Conservation (phyloP, 139 green algal genomes). For the Diplosphaera chodatii region DNA sequence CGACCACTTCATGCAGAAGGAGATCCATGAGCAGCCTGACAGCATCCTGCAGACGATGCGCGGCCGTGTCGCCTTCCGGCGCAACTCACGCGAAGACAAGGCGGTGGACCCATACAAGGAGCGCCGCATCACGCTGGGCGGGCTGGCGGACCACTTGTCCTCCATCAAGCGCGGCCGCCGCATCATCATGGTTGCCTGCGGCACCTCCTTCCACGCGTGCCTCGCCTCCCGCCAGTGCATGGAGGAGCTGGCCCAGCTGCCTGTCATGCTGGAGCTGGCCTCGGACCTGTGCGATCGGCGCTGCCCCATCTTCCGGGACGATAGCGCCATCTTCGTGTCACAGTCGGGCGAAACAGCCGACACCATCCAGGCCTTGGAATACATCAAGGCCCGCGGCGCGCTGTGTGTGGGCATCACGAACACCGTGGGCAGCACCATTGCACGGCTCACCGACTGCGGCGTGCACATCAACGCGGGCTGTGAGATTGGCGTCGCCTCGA, state of each 20-base stretch:
- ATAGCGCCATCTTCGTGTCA: conserved; percentile 89
- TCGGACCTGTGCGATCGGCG: conserved; percentile 86
- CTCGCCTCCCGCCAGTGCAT: conserved; percentile 67
- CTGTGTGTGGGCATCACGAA: conserved; percentile 97
- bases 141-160: conserved; percentile 55
- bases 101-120: conserved; percentile 34
- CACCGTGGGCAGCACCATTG: conserved; percentile 90
- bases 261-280: conserved; percentile 89
- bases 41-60: conserved; percentile 76
- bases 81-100: neutral
- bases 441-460: conserved; percentile 83
- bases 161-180: conserved; percentile 69
- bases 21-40: conserved; percentile 96
- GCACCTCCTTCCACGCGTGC: conserved; percentile 85
- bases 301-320: conserved; percentile 86
- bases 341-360: conserved; percentile 95
- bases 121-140: conserved; percentile 71
- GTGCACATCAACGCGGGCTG: conserved; percentile 94
- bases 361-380: conserved; percentile 83
- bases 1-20: conserved; percentile 92
- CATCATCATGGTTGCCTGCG: conserved; percentile 92
- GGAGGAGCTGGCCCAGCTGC: conserved; percentile 52
- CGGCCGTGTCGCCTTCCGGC: conserved; percentile 57
- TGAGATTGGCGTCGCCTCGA: conserved; percentile 96
- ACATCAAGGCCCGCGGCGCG: conserved; percentile 72